Conservation (phyloP, 73 alveolate species). For the Tetrahymena malaccensis region DNA sequence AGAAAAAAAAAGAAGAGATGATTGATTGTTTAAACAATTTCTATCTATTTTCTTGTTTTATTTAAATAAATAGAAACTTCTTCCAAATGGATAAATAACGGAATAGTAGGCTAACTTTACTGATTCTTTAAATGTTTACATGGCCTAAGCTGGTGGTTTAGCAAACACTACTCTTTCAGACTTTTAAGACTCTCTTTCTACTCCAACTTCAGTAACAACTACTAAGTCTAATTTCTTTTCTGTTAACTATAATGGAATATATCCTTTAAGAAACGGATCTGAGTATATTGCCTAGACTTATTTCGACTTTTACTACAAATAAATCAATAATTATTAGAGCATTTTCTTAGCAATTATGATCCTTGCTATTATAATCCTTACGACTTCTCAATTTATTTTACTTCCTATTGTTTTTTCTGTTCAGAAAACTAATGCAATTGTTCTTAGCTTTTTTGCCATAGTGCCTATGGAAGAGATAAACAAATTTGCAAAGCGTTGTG, state of each 20-base stretch:
- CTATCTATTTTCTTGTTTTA: no score
- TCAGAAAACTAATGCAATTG: neutral
- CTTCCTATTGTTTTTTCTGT: slow-evolving; percentile 16
- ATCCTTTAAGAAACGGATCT: slow-evolving; percentile 31
- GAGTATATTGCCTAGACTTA: slow-evolving; percentile 12
- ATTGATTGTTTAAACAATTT: no score
- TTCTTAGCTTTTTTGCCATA: slow-evolving; percentile 19
- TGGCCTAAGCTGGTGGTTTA: slow-evolving; percentile 21
- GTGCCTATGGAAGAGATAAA: slow-evolving; percentile 16
- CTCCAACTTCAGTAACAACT: slow-evolving; percentile 9
- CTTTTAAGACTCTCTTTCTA: slow-evolving; percentile 10
- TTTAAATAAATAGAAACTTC: slow-evolving; percentile 4
- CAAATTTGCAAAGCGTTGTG: slow-evolving; percentile 7
- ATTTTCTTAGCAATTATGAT: slow-evolving; percentile 2
- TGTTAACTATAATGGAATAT: slow-evolving; percentile 25
- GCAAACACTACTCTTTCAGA: slow-evolving; percentile 10
- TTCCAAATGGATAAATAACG: neutral
- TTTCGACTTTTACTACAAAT: slow-evolving; percentile 15
- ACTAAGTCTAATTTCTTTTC: slow-evolving; percentile 15
- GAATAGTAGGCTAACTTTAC: neutral
- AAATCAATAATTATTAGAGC: neutral
- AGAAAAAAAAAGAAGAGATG: no score
- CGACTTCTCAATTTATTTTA: neutral
- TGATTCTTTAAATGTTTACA: slow-evolving; percentile 31
- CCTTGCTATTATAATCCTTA: slow-evolving; percentile 10